Percentiles rank a stretch among this genome's conserved stretches.
Evolutionary conservation across 768 basidiomycete species (phyloP).

Genomic region (Mrakia frigida): DNA sequence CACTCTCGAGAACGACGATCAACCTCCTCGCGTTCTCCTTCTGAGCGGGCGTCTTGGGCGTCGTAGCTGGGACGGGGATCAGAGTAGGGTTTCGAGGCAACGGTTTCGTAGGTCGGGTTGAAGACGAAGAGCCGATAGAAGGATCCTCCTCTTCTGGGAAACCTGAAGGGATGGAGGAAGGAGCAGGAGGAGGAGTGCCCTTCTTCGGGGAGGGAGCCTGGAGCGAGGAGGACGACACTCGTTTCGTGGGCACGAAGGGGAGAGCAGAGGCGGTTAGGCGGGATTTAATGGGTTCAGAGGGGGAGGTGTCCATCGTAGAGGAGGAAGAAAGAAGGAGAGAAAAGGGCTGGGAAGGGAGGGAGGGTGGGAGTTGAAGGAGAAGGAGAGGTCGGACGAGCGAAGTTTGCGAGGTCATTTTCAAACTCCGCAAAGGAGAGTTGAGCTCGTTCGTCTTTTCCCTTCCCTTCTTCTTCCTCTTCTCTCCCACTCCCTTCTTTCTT

Average conservation of each 20-base stretch:
- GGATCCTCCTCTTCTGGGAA: constrained; percentile 9
- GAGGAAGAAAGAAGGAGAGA: not conserved
- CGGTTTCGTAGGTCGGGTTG: constrained; percentile 43
- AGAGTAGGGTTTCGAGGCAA: constrained; percentile 72
- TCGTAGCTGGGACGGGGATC: constrained; percentile 75
- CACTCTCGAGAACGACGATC: constrained; percentile 86
- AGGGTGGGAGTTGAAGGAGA: not conserved
- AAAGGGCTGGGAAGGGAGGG: not conserved
- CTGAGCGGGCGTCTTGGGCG: constrained; percentile 51
- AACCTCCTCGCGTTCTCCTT: constrained; percentile 57
- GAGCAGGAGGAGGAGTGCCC: not conserved
- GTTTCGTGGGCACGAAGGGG: constrained; percentile 15
- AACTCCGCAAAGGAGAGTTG: too few species aligned
- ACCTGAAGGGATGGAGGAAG: not conserved
- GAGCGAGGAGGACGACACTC: not conserved
- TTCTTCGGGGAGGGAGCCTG: constrained; percentile 5
- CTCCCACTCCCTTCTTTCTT: not conserved
- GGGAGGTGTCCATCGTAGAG: not conserved
- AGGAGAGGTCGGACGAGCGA: not conserved
- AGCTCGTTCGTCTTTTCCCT: too few species aligned
- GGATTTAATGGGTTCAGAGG: constrained; percentile 7
- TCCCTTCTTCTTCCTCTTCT: too few species aligned
- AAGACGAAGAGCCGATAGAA: not conserved
- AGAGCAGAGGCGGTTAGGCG: constrained; percentile 7
- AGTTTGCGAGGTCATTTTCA: not conserved